A percentile compares a stretch with the other conserved stretches of the same genome.
phyloP scores from a whole-genome alignment of 2,329 filamentous ascomycete genomes.

The Cryphonectria japonica region DNA sequence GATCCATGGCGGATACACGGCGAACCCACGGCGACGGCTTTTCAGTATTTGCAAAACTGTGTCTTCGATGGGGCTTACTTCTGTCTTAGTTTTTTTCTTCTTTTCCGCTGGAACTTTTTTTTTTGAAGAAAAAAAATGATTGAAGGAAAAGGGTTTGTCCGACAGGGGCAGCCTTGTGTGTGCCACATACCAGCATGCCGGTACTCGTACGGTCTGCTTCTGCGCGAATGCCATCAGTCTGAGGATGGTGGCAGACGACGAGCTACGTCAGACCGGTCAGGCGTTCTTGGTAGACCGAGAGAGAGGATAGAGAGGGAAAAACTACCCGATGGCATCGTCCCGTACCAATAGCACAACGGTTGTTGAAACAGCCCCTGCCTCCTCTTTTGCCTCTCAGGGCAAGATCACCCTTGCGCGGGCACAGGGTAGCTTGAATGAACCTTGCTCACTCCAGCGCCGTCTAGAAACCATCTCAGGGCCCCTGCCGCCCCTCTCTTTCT shows the following conservation, averaged over 20 bases:
- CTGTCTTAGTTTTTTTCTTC: no score
- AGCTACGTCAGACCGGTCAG: constrained; percentile 16
- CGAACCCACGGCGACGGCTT: background rate
- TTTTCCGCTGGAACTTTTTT: background rate
- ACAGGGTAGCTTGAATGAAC: background rate
- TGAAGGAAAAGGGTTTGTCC: constrained; percentile 29
- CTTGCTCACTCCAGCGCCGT: background rate
- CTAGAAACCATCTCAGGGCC: background rate
- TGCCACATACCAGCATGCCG: constrained; percentile 22
- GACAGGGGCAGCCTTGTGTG: constrained; percentile 9
- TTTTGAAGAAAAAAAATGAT: background rate
- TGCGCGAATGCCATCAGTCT: constrained; percentile 21
- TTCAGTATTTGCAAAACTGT: background rate
- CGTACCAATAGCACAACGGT: background rate
- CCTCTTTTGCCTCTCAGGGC: background rate
- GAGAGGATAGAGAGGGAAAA: background rate
- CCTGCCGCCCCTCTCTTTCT: background rate
- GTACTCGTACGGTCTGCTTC: constrained; percentile 5
- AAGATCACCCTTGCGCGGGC: background rate
- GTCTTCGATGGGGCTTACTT: background rate
- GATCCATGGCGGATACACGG: background rate
- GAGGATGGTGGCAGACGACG: background rate
- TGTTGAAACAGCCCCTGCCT: background rate
- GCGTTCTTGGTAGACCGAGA: background rate
- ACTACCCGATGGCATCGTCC: background rate